Evolutionary conservation across 176 grass and related monocot species (phyloP).

Genomic region (Leersia perrieri): DNA sequence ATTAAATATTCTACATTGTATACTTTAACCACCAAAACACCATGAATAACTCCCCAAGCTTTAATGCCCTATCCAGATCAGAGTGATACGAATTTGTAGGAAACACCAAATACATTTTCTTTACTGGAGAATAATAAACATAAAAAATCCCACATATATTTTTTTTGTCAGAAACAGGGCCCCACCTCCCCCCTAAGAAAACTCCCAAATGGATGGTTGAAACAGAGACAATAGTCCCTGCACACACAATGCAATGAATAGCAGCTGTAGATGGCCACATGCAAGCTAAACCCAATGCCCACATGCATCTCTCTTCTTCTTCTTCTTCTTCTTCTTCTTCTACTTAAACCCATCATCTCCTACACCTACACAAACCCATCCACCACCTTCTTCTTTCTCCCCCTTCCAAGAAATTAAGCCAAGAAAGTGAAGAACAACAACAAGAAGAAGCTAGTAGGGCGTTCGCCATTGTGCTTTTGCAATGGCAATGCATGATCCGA

Average conservation of each 20-base stretch:
- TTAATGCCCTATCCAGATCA: background rate
- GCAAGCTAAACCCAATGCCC: conserved; percentile 13
- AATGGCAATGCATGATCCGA: conserved; percentile 37
- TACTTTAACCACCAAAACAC: background rate
- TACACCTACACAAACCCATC: conserved; percentile 36
- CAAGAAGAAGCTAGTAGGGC: background rate
- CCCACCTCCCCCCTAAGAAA: background rate
- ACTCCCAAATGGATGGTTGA: conserved; percentile 36
- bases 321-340: conserved; percentile 5
- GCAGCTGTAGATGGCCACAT: conserved; percentile 33
- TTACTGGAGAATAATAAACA: background rate
- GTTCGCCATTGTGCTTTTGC: too few species aligned
- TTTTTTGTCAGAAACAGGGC: background rate
- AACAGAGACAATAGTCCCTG: conserved; percentile 21
- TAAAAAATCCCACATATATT: background rate
- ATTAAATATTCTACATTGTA: background rate
- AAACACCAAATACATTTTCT: background rate
- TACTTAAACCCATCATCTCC: conserved; percentile 21
- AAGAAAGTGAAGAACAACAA: background rate
- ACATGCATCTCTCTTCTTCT: conserved; percentile 34
- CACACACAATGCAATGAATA: conserved; percentile 23
- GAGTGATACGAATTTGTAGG: background rate
- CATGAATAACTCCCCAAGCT: background rate
- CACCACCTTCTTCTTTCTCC: background rate
- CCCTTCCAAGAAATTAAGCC: conserved; percentile 7